Evolutionary conservation across 1,139 yeast genomes (phyloP).

Genomic region (Pichia sorboxylosa): DNA sequence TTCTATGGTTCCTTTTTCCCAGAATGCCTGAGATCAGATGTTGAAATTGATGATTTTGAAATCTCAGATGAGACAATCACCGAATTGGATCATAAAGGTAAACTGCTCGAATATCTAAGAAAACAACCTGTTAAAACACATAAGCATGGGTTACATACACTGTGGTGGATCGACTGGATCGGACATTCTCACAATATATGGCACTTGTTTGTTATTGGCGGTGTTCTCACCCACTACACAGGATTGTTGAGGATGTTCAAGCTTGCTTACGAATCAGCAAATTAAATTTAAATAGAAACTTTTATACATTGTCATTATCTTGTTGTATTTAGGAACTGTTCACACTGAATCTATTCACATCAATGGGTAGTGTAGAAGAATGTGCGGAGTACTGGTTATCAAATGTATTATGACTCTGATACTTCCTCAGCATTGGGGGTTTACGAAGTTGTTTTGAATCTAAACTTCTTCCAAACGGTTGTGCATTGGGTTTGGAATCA

Average conservation of each 20-base stretch:
- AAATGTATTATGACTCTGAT: no score
- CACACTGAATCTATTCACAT: slow-evolving; percentile 6
- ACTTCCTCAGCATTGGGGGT: no score
- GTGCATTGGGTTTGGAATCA: no score
- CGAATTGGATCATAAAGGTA: slow-evolving; percentile 26
- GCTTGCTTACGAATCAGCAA: slow-evolving; percentile 3
- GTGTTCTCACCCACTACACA: slow-evolving; percentile 74
- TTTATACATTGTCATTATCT: slow-evolving; percentile 1
- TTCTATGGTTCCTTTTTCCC: slow-evolving; percentile 86
- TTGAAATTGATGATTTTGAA: slow-evolving; percentile 35
- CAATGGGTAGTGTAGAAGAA: slow-evolving; percentile 9
- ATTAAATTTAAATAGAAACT: no score
- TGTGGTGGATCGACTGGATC: slow-evolving; percentile 78
- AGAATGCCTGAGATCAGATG: slow-evolving; percentile 72
- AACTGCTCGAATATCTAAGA: slow-evolving; percentile 44
- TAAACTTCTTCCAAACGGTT: no score
- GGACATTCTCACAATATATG: slow-evolving; percentile 80
- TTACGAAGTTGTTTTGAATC: no score
- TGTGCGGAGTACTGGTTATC: slow-evolving; percentile 8
- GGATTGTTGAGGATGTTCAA: slow-evolving; percentile 64
- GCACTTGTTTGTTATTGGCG: slow-evolving; percentile 86
- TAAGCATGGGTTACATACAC: slow-evolving; percentile 37
- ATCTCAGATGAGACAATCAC: slow-evolving; percentile 32
- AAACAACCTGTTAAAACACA: slow-evolving; percentile 35
- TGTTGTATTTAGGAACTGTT: no score